phyloP scores from a whole-genome alignment of 1,284 basidiomycete species.

The Somion occarium region DNA sequence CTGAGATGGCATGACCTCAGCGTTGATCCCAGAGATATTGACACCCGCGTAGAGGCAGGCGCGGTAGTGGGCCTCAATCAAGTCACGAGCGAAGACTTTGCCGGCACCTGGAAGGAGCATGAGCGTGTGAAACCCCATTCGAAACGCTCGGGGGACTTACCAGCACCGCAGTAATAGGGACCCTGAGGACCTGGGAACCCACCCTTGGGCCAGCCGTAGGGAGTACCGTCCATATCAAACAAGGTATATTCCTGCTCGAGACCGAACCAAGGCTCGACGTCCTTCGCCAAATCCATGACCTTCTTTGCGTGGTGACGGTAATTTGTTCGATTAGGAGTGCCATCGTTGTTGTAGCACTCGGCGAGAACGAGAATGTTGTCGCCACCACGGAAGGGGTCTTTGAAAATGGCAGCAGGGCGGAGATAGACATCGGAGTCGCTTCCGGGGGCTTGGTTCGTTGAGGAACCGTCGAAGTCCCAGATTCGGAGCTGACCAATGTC shows the following conservation, averaged over 20 bases:
- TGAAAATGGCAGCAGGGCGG: slow-evolving; percentile 96
- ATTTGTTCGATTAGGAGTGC: slow-evolving; percentile 98
- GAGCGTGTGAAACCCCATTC: slow-evolving; percentile 1
- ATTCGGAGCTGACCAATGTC: slow-evolving; percentile 85
- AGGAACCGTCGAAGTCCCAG: slow-evolving; percentile 99
- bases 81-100: slow-evolving; percentile 97
- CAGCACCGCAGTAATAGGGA: slow-evolving; percentile 99
- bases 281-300: slow-evolving; percentile 88
- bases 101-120: slow-evolving; percentile 64
- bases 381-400: slow-evolving; percentile 98
- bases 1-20: slow-evolving; percentile 99
- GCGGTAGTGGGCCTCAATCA: slow-evolving; percentile 99
- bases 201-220: slow-evolving; percentile 96
- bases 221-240: slow-evolving; percentile 88
- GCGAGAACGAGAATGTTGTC: slow-evolving; percentile 97
- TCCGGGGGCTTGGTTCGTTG: slow-evolving; percentile 94
- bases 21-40: slow-evolving; percentile 99
- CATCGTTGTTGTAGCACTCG: slow-evolving; percentile 98
- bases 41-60: slow-evolving; percentile 95
- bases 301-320: slow-evolving; percentile 89
- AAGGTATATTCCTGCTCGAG: slow-evolving; percentile 99
- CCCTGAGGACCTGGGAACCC: slow-evolving; percentile 99
- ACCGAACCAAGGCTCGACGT: slow-evolving; percentile 92
- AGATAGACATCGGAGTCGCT: slow-evolving; percentile 97
- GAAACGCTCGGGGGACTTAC: slow-evolving; percentile 40